phyloP scores from a whole-genome alignment of 75 land plant genomes.

The Larix kaempferi region DNA sequence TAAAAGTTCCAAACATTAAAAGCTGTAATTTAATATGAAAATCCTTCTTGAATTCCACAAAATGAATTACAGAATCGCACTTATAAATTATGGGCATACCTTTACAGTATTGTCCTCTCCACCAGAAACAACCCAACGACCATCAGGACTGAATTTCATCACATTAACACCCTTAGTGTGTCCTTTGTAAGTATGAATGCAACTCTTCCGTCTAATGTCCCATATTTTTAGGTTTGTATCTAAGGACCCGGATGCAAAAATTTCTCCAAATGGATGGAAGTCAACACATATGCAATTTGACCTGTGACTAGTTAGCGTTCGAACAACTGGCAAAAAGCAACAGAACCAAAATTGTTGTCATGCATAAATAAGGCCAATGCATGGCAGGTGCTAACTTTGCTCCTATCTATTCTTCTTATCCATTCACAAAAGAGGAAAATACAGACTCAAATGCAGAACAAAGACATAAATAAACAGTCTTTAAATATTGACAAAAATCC shows the following conservation, averaged over 20 bases:
- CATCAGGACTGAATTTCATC: slow-evolving; percentile 92
- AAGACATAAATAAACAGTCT: background rate
- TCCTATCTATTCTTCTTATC: too few relatives aligned
- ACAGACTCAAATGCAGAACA: background rate
- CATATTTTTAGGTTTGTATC: slow-evolving; percentile 91
- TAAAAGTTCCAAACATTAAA: too few relatives aligned
- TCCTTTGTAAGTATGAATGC: slow-evolving; percentile 97
- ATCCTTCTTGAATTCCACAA: background rate
- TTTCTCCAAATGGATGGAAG: slow-evolving; percentile 96
- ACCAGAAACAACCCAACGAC: slow-evolving; percentile 97
- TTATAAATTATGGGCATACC: slow-evolving; percentile 51
- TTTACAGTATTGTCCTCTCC: slow-evolving; percentile 87
- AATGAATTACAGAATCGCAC: background rate
- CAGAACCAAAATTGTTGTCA: slow-evolving; percentile 1
- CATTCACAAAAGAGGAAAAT: background rate
- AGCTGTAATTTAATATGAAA: background rate
- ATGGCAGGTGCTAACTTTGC: too few relatives aligned
- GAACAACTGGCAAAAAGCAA: slow-evolving; percentile 56
- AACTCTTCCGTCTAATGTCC: slow-evolving; percentile 89
- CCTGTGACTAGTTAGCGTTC: slow-evolving; percentile 84
- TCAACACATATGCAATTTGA: slow-evolving; percentile 80
- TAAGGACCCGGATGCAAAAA: slow-evolving; percentile 92
- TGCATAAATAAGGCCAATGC: background rate
- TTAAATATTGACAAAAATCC: background rate
- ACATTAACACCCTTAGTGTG: slow-evolving; percentile 79